Evolutionary conservation across 345 rosid genomes (phyloP), one percentile per base, ranked within the genome.

Genomic region (Alliaria petiolata): DNA sequence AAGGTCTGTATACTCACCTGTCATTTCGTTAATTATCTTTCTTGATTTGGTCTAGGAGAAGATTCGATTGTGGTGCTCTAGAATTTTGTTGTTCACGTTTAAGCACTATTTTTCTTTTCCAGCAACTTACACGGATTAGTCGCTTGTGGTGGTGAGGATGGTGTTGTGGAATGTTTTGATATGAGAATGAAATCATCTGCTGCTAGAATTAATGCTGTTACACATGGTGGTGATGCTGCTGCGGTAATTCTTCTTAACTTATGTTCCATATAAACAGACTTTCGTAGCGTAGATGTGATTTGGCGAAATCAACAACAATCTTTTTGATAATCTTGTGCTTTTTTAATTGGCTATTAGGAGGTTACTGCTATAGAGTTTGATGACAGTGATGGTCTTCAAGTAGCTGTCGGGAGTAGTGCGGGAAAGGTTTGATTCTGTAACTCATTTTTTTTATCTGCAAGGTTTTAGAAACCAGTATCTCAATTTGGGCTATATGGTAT

Each of bases 131-230:
- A 95, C 74, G 99, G 99, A 51, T 74, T 95, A 66, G 87, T 95
- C 78, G 99, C 93, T 68, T 91, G 96, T 83, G 99, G 99, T 33
- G 97, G 99, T 46, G 99, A 91, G 73, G 99, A 91, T 81, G 99
- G 99, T 80, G 92, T 89, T 56, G 84, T 91, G 2, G 97, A 91
- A 79, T 89, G 97, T 80, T 95, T 95, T 46, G 99, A 95, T 80
- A 81, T 71, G 89, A 89, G 99, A 75, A 80, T 74, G 76, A 89
- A 81, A 83, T 79, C 93, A 73, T 84, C 97, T 7, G 80, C 86
- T 81, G 97, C 89, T 64, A 86, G 99, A 80, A 86, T 91, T 45
- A 82, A 86, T 65, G 95, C 90, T 35, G 90, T 86, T 83, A 79
- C 87, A 54, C 87, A 88, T 78, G 76, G 88, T 70, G 90, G 88